These are phyloP conservation scores for Castanopsis chinensis DNA, from an alignment of 306 rosid species.

Conservation along the genomic window DNA sequence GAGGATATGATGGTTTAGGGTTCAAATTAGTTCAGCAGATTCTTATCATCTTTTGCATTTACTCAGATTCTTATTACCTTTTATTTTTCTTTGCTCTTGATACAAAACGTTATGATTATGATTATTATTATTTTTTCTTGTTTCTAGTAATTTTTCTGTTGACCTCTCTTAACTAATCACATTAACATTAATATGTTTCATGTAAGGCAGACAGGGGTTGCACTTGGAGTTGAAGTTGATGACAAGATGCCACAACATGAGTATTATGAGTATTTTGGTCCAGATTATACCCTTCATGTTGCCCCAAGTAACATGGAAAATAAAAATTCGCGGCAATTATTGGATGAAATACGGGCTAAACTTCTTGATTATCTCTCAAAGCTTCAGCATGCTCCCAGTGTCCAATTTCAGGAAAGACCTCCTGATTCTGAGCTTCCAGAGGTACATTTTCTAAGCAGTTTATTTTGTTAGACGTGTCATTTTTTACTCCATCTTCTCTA, in stretches of 20 bases:
- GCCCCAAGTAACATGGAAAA: slow-evolving; percentile 98
- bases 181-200: slow-evolving; percentile 20
- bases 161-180: neutral
- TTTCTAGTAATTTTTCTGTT: neutral
- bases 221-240: slow-evolving; percentile 87
- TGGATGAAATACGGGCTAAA: slow-evolving; percentile 67
- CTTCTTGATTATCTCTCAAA: slow-evolving; percentile 79
- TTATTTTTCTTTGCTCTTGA: neutral
- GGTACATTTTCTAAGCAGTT: slow-evolving; percentile 35
- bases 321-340: slow-evolving; percentile 64
- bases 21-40: slow-evolving; percentile 5
- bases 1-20: slow-evolving; percentile 2
- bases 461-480: neutral
- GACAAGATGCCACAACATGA: slow-evolving; percentile 93
- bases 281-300: slow-evolving; percentile 89
- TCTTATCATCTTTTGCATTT: slow-evolving; percentile 10
- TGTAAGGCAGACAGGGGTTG: slow-evolving; percentile 85
- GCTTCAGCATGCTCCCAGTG: slow-evolving; percentile 91
- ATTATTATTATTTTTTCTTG: neutral
- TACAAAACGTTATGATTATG: neutral
- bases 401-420: slow-evolving; percentile 79
- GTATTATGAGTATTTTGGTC: slow-evolving; percentile 89
- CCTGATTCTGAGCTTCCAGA: slow-evolving; percentile 78
- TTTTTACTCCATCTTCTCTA: neutral
- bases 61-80: neutral